Conservation (phyloP, 163 green algal species). For the Trebouxia gelatinosa region DNA sequence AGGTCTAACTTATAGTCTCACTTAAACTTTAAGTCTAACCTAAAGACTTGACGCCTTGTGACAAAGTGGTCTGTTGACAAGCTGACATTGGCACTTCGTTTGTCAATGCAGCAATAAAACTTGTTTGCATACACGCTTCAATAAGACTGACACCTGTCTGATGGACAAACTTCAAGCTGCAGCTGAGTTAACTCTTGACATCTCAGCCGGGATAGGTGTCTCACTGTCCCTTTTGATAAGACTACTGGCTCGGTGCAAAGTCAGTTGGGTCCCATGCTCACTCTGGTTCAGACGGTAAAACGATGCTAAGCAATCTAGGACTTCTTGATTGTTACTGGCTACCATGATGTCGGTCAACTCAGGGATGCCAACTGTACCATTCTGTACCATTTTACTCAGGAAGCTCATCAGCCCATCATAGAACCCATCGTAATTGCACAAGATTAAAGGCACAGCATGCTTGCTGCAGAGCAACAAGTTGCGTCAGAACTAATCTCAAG, state of each 20-base stretch:
- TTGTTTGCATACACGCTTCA: too few species aligned
- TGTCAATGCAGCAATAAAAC: too few species aligned
- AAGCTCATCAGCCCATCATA: conserved; percentile 61
- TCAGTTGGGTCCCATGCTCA: conserved; percentile 10
- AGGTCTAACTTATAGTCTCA: too few species aligned
- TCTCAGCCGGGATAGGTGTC: background rate
- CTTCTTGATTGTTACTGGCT: conserved; percentile 40
- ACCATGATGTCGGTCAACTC: conserved; percentile 46
- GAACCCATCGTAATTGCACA: conserved; percentile 66
- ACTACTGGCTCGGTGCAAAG: conserved; percentile 13
- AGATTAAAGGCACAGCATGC: conserved; percentile 54
- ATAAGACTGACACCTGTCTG: too few species aligned
- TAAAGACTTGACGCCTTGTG: too few species aligned
- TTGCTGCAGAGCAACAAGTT: conserved; percentile 34
- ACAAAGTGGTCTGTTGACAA: too few species aligned
- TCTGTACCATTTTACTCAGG: conserved; percentile 41
- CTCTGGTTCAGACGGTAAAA: conserved; percentile 25
- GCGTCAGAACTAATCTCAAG: too few species aligned
- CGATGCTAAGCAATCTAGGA: conserved; percentile 27
- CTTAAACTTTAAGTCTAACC: too few species aligned
- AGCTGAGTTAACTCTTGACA: conserved; percentile 5
- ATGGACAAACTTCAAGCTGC: too few species aligned
- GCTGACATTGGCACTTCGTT: too few species aligned
- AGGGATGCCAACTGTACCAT: conserved; percentile 39
- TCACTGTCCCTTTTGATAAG: background rate